Evolutionary conservation across 176 grass and related monocot genomes (phyloP).

Genomic region (Musa beccarii): DNA sequence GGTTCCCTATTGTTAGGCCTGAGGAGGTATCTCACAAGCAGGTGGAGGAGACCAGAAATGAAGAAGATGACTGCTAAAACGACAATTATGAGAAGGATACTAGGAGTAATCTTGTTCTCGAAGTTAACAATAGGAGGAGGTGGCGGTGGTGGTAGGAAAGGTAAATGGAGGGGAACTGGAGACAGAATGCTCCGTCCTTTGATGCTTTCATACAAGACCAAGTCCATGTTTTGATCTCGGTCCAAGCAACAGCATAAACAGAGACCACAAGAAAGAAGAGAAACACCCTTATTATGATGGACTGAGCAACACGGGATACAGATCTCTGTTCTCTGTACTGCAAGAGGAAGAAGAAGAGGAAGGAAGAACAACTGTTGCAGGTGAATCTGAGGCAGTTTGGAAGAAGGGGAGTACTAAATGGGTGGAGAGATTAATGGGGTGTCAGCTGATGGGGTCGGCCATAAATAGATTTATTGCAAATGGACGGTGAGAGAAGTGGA

Average conservation of each 20-base stretch:
- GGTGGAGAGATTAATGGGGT: neutral
- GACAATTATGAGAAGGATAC: conserved; percentile 57
- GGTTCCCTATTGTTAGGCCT: conserved; percentile 26
- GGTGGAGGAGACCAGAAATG: conserved; percentile 60
- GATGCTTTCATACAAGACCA: conserved; percentile 25
- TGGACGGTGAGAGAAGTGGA: neutral
- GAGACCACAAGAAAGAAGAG: neutral
- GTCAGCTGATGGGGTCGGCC: too few relatives aligned
- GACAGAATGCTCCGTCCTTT: conserved; percentile 24
- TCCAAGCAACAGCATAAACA: neutral
- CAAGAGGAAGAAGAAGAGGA: conserved; percentile 1
- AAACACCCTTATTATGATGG: too few relatives aligned
- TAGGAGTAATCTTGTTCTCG: conserved; percentile 61
- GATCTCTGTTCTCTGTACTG: too few relatives aligned
- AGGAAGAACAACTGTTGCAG: neutral
- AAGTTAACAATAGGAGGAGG: conserved; percentile 19
- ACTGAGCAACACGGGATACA: too few relatives aligned
- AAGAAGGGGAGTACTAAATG: too few relatives aligned
- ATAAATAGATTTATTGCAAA: neutral
- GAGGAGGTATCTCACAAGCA: conserved; percentile 45
- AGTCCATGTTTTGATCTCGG: conserved; percentile 21
- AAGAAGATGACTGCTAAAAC: conserved; percentile 70
- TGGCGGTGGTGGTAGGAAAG: conserved; percentile 29
- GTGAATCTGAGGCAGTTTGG: neutral
- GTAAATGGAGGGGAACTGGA: conserved; percentile 29